Conservation (phyloP, 192 early-diverging fungal genomes). For the Entomortierella beljakovae region DNA sequence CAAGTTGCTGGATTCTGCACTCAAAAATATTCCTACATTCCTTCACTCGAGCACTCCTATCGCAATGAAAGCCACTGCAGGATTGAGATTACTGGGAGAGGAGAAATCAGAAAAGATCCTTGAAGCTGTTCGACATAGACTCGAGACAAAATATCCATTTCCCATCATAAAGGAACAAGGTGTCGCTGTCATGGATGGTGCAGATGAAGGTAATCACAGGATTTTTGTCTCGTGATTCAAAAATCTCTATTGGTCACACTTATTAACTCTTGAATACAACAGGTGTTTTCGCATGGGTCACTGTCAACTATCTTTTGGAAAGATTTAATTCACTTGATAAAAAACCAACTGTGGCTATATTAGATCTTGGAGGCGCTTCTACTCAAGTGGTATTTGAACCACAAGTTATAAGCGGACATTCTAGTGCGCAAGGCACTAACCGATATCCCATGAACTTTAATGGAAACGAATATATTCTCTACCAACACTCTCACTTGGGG, state of each 20-base stretch:
- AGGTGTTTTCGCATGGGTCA: conserved; percentile 97
- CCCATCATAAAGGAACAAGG: conserved; percentile 76
- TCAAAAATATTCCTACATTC: conserved; percentile 76
- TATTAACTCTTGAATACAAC: background rate
- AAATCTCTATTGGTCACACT: conserved; percentile 4
- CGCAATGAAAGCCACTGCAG: conserved; percentile 96
- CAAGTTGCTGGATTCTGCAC: conserved; percentile 77
- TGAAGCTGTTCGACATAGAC: conserved; percentile 70
- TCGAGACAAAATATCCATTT: conserved; percentile 87
- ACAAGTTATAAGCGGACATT: conserved; percentile 46
- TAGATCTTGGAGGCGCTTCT: conserved; percentile 97
- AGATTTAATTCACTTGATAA: conserved; percentile 68
- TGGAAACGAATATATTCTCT: conserved; percentile 81
- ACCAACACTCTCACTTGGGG: conserved; percentile 96
- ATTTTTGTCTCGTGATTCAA: too few species aligned
- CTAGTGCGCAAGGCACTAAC: conserved; percentile 74
- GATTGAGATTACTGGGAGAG: conserved; percentile 82
- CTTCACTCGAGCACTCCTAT: conserved; percentile 87
- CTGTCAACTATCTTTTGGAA: conserved; percentile 91
- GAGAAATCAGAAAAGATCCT: conserved; percentile 84
- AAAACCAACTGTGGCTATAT: conserved; percentile 82
- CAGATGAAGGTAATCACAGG: conserved; percentile 81
- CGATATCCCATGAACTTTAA: conserved; percentile 81
- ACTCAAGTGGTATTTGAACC: conserved; percentile 99
- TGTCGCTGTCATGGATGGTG: conserved; percentile 94